Percentiles rank a stretch among this genome's conserved stretches.
phyloP scores from a whole-genome alignment of 1,284 basidiomycete species.

The Melampsora medusae region DNA sequence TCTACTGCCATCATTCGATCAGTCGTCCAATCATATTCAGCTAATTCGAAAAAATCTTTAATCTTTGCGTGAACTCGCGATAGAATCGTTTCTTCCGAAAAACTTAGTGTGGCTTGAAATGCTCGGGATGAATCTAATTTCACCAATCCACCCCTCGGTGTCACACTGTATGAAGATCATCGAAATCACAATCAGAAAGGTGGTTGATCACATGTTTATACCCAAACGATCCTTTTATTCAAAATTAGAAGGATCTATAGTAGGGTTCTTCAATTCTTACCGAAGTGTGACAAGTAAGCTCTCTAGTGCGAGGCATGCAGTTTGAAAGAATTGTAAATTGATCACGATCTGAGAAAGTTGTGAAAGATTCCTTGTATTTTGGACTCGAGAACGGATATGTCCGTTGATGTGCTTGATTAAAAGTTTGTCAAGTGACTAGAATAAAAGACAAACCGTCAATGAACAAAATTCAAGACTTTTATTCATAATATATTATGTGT shows the following conservation, averaged over 20 bases:
- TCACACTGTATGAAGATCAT: conserved; percentile 59
- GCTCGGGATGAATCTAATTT: conserved; percentile 66
- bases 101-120: conserved; percentile 69
- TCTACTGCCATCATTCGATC: conserved; percentile 55
- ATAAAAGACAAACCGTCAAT: too few relatives aligned
- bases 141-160: conserved; percentile 77
- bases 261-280: conserved; percentile 38
- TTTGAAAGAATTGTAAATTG: conserved; percentile 88
- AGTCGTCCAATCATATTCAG: conserved; percentile 92
- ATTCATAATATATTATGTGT: too few relatives aligned
- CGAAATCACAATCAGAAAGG: background rate
- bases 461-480: too few relatives aligned
- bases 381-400: conserved; percentile 70
- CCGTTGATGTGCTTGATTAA: conserved; percentile 77
- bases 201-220: conserved; percentile 51
- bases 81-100: conserved; percentile 75
- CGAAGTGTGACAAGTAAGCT: conserved; percentile 69
- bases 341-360: conserved; percentile 92
- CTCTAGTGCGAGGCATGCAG: conserved; percentile 80
- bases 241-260: conserved; percentile 10
- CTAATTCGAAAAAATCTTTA: conserved; percentile 91
- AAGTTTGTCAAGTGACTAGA: conserved; percentile 79
- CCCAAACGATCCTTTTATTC: background rate
- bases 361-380: conserved; percentile 72
- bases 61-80: conserved; percentile 83